These are phyloP conservation scores for Viola odorata DNA, from an alignment of 345 rosid genomes.

Conservation along the genomic window DNA sequence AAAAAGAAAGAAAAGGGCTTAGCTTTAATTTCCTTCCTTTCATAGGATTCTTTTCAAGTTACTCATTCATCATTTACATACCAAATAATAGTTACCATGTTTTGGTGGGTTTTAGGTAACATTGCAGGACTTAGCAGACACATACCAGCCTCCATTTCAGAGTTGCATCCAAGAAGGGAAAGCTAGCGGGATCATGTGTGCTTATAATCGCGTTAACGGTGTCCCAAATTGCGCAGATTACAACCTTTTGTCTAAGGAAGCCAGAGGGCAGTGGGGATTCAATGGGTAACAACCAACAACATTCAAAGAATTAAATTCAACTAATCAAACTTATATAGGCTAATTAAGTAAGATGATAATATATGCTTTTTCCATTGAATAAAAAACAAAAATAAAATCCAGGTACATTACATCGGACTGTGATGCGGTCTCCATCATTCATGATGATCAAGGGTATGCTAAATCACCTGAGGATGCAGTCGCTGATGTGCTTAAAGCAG, in stretches of 20 bases:
- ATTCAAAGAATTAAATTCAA: not conserved
- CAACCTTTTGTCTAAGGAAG: slow-evolving; percentile 21
- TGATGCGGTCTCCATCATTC: slow-evolving; percentile 67
- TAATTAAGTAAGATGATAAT: not conserved
- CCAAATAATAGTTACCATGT: too few relatives aligned
- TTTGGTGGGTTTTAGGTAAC: slow-evolving; percentile 13
- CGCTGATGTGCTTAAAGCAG: slow-evolving; percentile 73
- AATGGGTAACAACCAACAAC: slow-evolving; percentile 42
- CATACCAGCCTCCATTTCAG: slow-evolving; percentile 27
- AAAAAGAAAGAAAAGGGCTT: too few relatives aligned
- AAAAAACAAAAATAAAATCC: slow-evolving; percentile 7
- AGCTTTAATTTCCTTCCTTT: too few relatives aligned
- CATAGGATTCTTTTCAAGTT: too few relatives aligned
- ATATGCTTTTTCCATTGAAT: not conserved
- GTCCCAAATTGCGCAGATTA: slow-evolving; percentile 31
- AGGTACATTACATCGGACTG: slow-evolving; percentile 78
- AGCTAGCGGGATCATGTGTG: slow-evolving; percentile 27
- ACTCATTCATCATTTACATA: too few relatives aligned
- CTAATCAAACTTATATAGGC: not conserved
- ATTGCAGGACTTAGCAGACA: slow-evolving; percentile 24
- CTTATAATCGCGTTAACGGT: slow-evolving; percentile 31
- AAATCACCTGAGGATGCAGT: slow-evolving; percentile 83
- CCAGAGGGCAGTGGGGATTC: slow-evolving; percentile 67
- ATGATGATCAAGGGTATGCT: slow-evolving; percentile 53
- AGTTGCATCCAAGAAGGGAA: slow-evolving; percentile 25